Conservation (phyloP, 148 eudicot genomes). For the Silene uniflora region DNA sequence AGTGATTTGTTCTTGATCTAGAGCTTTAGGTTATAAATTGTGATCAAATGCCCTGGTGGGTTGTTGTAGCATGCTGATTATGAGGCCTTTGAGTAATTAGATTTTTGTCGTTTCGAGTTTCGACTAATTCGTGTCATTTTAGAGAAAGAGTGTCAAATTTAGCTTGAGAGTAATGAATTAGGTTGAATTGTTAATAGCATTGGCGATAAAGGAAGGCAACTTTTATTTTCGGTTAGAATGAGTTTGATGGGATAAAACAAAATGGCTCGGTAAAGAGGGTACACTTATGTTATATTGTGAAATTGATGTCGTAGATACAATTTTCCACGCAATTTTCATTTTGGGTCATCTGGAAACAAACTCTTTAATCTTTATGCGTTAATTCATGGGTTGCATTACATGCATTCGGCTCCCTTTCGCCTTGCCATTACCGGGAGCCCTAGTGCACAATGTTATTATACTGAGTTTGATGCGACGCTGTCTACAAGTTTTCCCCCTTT, state of each 20-base stretch:
- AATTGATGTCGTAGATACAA: too few species aligned
- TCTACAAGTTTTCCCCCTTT: background rate
- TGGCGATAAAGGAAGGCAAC: background rate
- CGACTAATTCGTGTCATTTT: background rate
- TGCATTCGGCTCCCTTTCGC: too few species aligned
- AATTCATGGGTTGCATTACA: too few species aligned
- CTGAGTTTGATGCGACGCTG: too few species aligned
- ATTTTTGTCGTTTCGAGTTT: background rate
- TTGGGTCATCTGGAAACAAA: too few species aligned
- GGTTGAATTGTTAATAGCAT: background rate
- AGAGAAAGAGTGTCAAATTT: background rate
- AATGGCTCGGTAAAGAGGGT: background rate
- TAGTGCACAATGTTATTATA: too few species aligned
- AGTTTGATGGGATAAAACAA: background rate
- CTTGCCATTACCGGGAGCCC: too few species aligned
- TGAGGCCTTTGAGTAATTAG: background rate
- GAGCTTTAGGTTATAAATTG: background rate
- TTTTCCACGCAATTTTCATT: too few species aligned
- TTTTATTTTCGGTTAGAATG: background rate
- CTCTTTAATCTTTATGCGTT: too few species aligned
- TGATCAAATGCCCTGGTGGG: background rate
- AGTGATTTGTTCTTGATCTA: too few species aligned
- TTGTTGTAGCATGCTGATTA: background rate
- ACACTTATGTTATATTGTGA: background rate
- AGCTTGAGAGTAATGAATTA: background rate